phyloP scores from a whole-genome alignment of 176 grass and related monocot species.

The barley (Hordeum vulgare) region MorexV3_pseudomolecules_assembly NC_058520.1:573902454-573902953 shows the following conservation, averaged over 20 bases:
- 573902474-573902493: conserved; percentile 23
- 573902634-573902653: conserved; percentile 45
- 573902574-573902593: conserved; percentile 25
- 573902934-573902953: not conserved
- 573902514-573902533: conserved; percentile 24
- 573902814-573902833: not conserved
- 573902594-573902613: conserved; percentile 37
- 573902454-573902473: not conserved
- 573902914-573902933: not conserved
- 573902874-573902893: not conserved
- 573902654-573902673: too few species aligned
- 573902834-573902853: not conserved
- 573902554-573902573: conserved; percentile 39
- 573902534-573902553: conserved; percentile 38
- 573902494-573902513: conserved; percentile 6
- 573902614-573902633: conserved; percentile 41
- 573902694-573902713: too few species aligned
- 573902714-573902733: not conserved
- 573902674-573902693: too few species aligned
- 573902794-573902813: not conserved
- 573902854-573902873: not conserved
- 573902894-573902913: not conserved
- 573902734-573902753: not conserved
- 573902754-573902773: not conserved
- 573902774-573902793: not conserved